phyloP scores from a whole-genome alignment of 2,329 filamentous ascomycete species.

The Achaetomium macrosporum region DNA sequence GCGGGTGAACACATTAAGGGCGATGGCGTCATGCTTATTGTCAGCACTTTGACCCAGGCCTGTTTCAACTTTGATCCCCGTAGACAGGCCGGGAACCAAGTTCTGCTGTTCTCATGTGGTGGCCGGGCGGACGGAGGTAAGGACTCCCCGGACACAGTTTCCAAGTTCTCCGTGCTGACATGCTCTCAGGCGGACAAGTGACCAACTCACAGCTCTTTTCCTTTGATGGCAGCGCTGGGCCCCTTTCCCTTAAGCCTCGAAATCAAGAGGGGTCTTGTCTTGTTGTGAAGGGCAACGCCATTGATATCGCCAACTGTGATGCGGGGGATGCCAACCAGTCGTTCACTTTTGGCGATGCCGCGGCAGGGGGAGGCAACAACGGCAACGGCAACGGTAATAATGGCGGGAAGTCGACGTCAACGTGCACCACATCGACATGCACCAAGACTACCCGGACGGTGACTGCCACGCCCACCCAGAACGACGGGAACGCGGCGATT shows the following conservation, averaged over 20 bases:
- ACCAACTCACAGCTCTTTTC: slow-evolving; percentile 48
- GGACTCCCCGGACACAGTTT: not conserved
- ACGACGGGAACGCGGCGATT: not conserved
- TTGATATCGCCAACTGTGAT: slow-evolving; percentile 41
- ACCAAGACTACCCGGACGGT: slow-evolving; percentile 18
- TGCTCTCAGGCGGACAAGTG: slow-evolving; percentile 37
- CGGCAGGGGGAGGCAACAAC: slow-evolving; percentile 6
- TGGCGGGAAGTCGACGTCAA: slow-evolving; percentile 8
- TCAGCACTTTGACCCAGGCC: slow-evolving; percentile 52
- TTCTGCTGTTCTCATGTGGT: slow-evolving; percentile 53
- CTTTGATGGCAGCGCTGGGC: slow-evolving; percentile 38
- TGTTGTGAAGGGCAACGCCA: slow-evolving; percentile 36
- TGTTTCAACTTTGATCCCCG: slow-evolving; percentile 54
- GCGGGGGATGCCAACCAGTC: slow-evolving; percentile 36
- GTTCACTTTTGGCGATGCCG: slow-evolving; percentile 33
- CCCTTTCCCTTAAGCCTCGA: slow-evolving; percentile 39
- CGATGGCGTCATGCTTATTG: slow-evolving; percentile 43
- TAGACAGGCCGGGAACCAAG: slow-evolving; percentile 45
- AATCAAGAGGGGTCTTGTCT: slow-evolving; percentile 45
- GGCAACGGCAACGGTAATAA: slow-evolving; percentile 6
- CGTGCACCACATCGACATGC: slow-evolving; percentile 17
- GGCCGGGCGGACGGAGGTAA: slow-evolving; percentile 48
- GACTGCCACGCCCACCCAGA: slow-evolving; percentile 11
- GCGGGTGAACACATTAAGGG: slow-evolving; percentile 46
- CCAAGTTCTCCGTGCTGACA: not conserved